A percentile compares a stretch with the other conserved stretches of the same genome.
Evolutionary conservation across 2,329 filamentous ascomycete genomes (phyloP).

Genomic region (Dichotomopilus funicola): DNA sequence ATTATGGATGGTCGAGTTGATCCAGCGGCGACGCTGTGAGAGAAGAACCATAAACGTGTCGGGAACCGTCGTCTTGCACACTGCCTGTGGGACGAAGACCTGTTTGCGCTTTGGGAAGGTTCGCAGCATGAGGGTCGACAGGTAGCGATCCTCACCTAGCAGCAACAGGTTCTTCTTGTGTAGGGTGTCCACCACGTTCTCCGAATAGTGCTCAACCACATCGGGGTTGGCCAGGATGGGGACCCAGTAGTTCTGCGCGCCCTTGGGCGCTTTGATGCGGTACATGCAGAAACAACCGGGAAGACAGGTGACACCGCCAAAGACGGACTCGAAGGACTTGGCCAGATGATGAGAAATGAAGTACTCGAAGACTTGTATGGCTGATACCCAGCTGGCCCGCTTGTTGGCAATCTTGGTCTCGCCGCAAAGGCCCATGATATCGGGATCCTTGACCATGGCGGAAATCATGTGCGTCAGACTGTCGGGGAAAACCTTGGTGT

Average conservation of each 20-base stretch:
- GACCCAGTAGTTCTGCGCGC: conserved; percentile 98
- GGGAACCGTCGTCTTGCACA: conserved; percentile 97
- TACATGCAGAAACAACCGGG: conserved; percentile 99
- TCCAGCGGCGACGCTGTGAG: conserved; percentile 94
- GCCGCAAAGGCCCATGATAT: conserved; percentile 97
- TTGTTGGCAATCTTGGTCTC: conserved; percentile 99
- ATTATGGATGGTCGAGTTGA: conserved; percentile 98
- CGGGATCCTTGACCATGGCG: conserved; percentile 97
- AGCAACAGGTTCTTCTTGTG: conserved; percentile 96
- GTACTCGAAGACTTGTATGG: conserved; percentile 99
- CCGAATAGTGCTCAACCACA: conserved; percentile 97
- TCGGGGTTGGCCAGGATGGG: conserved; percentile 97
- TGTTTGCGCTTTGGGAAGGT: conserved; percentile 99
- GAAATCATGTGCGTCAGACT: conserved; percentile 98
- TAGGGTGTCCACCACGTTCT: conserved; percentile 96
- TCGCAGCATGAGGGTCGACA: conserved; percentile 95
- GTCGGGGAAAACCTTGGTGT: conserved; percentile 98
- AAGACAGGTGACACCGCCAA: conserved; percentile 97
- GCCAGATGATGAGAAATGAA: conserved; percentile 97
- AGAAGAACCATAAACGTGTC: conserved; percentile 87
- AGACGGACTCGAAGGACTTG: conserved; percentile 97
- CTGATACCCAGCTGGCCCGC: conserved; percentile 85
- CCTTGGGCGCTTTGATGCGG: conserved; percentile 97
- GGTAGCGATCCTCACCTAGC: conserved; percentile 87
- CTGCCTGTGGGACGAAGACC: conserved; percentile 94